Evolutionary conservation across 2,329 filamentous ascomycete species (phyloP), one percentile per base, ranked within the genome.

Genomic region (Thermomyces lanuginosus): DNA sequence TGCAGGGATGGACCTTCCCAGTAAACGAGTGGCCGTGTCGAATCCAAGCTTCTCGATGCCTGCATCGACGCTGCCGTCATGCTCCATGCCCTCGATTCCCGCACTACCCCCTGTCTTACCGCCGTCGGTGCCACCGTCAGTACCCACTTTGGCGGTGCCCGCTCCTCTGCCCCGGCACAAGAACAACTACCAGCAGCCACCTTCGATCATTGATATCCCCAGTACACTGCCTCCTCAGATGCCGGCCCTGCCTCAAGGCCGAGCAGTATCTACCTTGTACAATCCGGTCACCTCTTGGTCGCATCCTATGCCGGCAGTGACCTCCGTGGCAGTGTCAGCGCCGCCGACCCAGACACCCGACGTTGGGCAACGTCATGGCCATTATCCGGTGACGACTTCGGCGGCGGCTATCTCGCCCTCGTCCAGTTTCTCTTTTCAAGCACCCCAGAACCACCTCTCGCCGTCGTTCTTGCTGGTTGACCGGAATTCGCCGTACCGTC

Each of bases 401-500:
- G 75, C 72, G 17, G 61, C 59, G 11, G 59, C 55, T 6, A 61
- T 63, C 1, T 86, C 80, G 1, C 83, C 81, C 1, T 72, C 72
- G 1, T 66, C 64, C n/a, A 69, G 72, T 9, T 63, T 69, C 12
- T 77, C 67, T 28, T 59, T 58, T 5, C 58, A 63, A 22, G 66
- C 69, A 2, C 57, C 72, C 6, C 74, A 76, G 4, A 69, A 72
- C 22, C 76, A 79, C 16, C 68, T 89, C 36, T 95, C 89, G 16
- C 86, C 86, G 1, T 84, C 79, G 7, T 71, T 81, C 43, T 91
- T 91, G 53, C 63, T 93, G 19, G 77, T 80, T 44, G 81, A 92
- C 48, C 71, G 89, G 30, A 75, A 79, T 36, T 95, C 86, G 29
- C 89, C 89, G 3, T 95, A 95, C 54, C 79, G 82, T 36, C 86